phyloP scores from a whole-genome alignment of 257 asterid species.

The Lycium barbarum region DNA sequence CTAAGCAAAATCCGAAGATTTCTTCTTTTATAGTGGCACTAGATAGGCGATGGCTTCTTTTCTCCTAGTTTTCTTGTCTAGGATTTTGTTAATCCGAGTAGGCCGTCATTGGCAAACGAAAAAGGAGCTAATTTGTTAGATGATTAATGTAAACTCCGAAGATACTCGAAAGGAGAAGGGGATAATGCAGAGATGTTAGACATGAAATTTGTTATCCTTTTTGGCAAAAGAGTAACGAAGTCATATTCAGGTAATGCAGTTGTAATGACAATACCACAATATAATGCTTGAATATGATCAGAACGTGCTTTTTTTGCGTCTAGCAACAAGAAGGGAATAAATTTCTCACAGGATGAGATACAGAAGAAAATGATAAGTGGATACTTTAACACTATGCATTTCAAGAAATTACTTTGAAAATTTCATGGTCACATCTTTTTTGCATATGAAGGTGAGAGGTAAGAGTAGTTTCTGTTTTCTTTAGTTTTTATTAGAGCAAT shows the following conservation, averaged over 20 bases:
- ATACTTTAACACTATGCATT: too few species aligned
- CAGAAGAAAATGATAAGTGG: too few species aligned
- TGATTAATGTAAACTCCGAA: background rate
- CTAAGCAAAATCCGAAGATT: background rate
- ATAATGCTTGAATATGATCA: background rate
- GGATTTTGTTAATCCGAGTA: background rate
- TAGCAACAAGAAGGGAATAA: too few species aligned
- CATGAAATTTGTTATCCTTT: slow-evolving; percentile 19
- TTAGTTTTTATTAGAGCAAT: too few species aligned
- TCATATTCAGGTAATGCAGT: background rate
- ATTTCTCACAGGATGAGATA: too few species aligned
- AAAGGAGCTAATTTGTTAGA: background rate
- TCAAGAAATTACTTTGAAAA: background rate
- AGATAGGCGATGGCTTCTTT: background rate
- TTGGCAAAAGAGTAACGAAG: background rate
- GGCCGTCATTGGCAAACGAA: background rate
- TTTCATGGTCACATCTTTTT: too few species aligned
- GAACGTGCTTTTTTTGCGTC: too few species aligned
- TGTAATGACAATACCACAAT: background rate
- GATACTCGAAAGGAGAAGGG: background rate
- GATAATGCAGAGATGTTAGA: slow-evolving; percentile 9
- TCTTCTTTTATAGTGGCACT: background rate
- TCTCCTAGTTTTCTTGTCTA: slow-evolving; percentile 16
- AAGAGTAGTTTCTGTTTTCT: too few species aligned
- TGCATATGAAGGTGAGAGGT: background rate